Evolutionary conservation across 176 grass and related monocot species (phyloP).

Genomic region (Eragrostis nindensis): DNA sequence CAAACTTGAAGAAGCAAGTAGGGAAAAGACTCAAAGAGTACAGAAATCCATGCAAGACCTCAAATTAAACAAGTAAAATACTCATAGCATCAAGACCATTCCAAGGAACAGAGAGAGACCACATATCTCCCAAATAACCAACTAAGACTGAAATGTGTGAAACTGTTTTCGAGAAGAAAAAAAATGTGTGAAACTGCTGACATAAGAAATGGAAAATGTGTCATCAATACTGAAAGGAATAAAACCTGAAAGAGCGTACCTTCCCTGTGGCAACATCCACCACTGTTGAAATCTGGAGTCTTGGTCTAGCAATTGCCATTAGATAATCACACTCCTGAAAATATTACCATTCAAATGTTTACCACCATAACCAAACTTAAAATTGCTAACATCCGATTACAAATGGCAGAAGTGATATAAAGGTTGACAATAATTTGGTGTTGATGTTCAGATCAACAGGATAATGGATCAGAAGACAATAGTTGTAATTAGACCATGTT

Average conservation of each 20-base stretch:
- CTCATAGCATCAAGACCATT: background rate
- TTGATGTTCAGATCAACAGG: background rate
- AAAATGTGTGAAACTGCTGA: background rate
- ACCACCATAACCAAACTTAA: background rate
- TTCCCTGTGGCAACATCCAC: conserved; percentile 83
- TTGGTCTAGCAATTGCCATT: conserved; percentile 86
- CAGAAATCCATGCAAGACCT: background rate
- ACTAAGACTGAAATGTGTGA: background rate
- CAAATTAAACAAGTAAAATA: background rate
- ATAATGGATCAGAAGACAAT: background rate
- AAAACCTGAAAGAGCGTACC: conserved; percentile 38
- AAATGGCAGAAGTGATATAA: background rate
- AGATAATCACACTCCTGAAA: conserved; percentile 91
- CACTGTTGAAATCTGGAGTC: conserved; percentile 70
- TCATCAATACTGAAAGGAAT: background rate
- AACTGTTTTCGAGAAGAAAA: too few species aligned
- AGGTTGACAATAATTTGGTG: conserved; percentile 1
- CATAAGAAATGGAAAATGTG: background rate
- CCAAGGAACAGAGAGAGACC: conserved; percentile 7
- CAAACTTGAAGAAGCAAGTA: conserved; percentile 9
- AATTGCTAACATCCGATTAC: background rate
- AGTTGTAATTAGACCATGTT: background rate
- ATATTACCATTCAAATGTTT: conserved; percentile 30
- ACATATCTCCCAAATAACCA: background rate
- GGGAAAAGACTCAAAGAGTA: background rate